These are phyloP conservation scores for Nemania diffusa DNA, from an alignment of 2,329 filamentous ascomycete species.

Conservation along the genomic window DNA sequence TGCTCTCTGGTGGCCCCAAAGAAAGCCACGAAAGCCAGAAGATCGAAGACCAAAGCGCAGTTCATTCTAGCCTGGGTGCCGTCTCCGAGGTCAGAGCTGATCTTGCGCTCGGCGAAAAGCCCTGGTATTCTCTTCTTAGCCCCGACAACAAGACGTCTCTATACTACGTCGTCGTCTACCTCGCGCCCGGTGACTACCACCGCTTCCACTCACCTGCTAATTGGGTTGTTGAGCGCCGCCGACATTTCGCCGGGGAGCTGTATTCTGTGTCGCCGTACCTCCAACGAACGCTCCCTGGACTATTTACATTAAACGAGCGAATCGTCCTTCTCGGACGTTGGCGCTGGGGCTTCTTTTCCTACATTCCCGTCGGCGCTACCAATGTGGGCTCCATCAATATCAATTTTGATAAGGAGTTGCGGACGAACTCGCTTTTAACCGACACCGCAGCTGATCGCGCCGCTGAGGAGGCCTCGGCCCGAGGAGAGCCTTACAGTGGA, in stretches of 20 bases:
- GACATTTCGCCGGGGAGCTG: constrained; percentile 97
- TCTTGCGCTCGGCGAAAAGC: constrained; percentile 75
- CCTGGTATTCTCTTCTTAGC: constrained; percentile 77
- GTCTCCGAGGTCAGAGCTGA: constrained; percentile 87
- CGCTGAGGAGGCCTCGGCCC: constrained; percentile 78
- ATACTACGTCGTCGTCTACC: constrained; percentile 95
- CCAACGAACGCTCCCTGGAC: constrained; percentile 87
- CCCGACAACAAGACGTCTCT: constrained; percentile 74
- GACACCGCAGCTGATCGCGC: constrained; percentile 91
- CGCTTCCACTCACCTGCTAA: constrained; percentile 95
- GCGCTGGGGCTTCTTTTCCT: constrained; percentile 98
- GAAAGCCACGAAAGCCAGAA: constrained; percentile 55
- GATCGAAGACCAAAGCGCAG: constrained; percentile 78
- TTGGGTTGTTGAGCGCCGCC: constrained; percentile 93
- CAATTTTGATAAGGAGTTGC: constrained; percentile 94
- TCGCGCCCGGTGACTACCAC: constrained; percentile 97
- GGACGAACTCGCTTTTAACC: constrained; percentile 90
- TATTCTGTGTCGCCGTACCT: constrained; percentile 96
- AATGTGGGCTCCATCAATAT: constrained; percentile 97
- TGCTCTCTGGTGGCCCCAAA: constrained; percentile 77
- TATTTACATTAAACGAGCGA: constrained; percentile 97
- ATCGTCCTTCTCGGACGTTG: constrained; percentile 93
- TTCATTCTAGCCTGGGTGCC: constrained; percentile 70
- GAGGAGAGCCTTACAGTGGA: constrained; percentile 86
- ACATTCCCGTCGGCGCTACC: constrained; percentile 93